phyloP scores from a whole-genome alignment of 2,329 filamentous ascomycete genomes.

The Zymoseptoria pseudotritici region DNA sequence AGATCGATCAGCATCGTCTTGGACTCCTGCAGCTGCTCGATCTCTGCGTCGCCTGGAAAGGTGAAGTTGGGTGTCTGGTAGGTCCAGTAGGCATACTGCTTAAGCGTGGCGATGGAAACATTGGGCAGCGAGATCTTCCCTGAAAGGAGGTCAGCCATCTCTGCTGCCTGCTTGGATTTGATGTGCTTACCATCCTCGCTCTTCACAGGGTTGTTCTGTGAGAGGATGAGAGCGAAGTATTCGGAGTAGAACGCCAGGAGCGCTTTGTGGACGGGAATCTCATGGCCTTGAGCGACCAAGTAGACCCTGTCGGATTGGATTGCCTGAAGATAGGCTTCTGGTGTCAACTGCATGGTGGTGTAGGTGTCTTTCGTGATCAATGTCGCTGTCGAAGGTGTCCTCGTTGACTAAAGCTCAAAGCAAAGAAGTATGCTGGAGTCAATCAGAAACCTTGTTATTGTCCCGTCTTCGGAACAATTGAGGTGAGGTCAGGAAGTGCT shows the following conservation, averaged over 20 bases:
- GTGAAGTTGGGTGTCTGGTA: conserved; percentile 1
- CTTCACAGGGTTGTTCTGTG: not conserved
- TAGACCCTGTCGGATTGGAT: not conserved
- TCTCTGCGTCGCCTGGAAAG: not conserved
- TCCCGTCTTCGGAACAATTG: not conserved
- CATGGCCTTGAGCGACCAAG: not conserved
- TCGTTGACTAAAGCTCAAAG: not conserved
- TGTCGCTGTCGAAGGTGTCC: not conserved
- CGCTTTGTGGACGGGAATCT: not conserved
- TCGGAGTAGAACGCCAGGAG: conserved; percentile 3
- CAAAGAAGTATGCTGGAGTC: not conserved
- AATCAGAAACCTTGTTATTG: not conserved
- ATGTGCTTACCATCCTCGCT: not conserved
- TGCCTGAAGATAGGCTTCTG: not conserved
- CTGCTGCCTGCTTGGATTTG: not conserved
- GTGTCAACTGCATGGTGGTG: not conserved
- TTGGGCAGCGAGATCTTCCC: not conserved
- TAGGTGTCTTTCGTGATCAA: not conserved
- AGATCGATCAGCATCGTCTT: conserved; percentile 6
- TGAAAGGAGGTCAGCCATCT: not conserved
- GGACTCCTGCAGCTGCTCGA: not conserved
- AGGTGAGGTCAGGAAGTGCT: not conserved
- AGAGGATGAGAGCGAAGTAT: not conserved
- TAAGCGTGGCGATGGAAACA: not conserved
- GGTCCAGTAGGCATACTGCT: conserved; percentile 5